phyloP scores from a whole-genome alignment of 306 rosid species.

The Castanea sativa region DNA sequence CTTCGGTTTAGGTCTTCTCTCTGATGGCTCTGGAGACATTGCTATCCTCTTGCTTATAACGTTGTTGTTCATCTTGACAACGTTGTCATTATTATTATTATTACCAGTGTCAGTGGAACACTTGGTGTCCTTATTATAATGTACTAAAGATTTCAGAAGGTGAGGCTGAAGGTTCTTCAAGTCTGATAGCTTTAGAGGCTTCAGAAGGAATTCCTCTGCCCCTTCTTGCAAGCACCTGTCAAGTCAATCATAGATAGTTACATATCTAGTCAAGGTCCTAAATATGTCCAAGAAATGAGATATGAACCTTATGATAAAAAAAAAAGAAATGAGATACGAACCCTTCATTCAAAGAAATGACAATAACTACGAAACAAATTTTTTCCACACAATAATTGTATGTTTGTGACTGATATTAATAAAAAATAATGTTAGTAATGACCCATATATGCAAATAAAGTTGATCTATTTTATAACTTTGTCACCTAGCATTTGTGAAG shows the following conservation, averaged over 20 bases:
- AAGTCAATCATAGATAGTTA: not conserved
- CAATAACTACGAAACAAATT: too few relatives aligned
- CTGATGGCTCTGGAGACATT: slow-evolving; percentile 49
- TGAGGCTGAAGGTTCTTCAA: slow-evolving; percentile 72
- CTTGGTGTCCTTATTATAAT: slow-evolving; percentile 13
- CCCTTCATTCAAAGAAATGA: not conserved
- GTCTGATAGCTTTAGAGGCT: slow-evolving; percentile 82
- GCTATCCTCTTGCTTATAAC: slow-evolving; percentile 56
- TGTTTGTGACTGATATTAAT: too few relatives aligned
- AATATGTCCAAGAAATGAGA: not conserved
- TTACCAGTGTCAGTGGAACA: not conserved
- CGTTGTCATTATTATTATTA: not conserved
- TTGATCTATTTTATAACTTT: too few relatives aligned
- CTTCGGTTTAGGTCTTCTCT: slow-evolving; percentile 65
- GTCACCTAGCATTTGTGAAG: too few relatives aligned
- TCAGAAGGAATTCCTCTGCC: slow-evolving; percentile 87
- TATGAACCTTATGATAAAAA: too few relatives aligned
- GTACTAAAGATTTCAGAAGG: slow-evolving; percentile 49
- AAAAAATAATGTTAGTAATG: too few relatives aligned
- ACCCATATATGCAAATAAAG: too few relatives aligned
- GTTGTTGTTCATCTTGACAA: slow-evolving; percentile 5
- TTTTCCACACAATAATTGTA: too few relatives aligned
- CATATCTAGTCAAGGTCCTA: not conserved
- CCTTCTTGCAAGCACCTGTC: slow-evolving; percentile 93
- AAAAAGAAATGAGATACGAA: not conserved